Percentiles rank a stretch among this genome's conserved stretches.
Conservation (phyloP, 257 asterid genomes). For the Rauvolfia tetraphylla region DNA sequence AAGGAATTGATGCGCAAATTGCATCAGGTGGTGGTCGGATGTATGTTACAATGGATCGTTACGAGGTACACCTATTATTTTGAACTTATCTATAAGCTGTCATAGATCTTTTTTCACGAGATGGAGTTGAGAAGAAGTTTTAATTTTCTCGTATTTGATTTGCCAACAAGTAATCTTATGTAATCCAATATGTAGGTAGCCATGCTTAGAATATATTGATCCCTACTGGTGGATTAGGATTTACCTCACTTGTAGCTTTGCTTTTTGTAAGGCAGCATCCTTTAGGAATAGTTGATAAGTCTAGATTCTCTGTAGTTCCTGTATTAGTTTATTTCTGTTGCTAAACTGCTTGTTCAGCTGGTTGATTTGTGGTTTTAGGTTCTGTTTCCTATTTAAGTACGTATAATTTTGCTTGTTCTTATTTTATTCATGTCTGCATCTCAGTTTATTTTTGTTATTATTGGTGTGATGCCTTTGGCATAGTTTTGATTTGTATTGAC, state of each 20-base stretch:
- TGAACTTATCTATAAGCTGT: not conserved
- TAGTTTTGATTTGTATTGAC: not conserved
- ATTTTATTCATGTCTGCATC: not conserved
- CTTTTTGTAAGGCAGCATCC: not conserved
- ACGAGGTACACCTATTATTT: conserved; percentile 50
- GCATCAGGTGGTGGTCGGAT: conserved; percentile 99
- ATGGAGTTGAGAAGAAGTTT: not conserved
- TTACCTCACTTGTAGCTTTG: not conserved
- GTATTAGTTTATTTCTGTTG: not conserved
- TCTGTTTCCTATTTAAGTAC: not conserved
- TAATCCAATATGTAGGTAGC: not conserved
- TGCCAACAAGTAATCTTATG: not conserved
- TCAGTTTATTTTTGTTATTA: not conserved
- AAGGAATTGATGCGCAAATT: conserved; percentile 80
- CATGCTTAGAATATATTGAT: not conserved
- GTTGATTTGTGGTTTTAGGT: not conserved
- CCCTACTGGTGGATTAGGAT: not conserved
- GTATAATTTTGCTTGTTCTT: not conserved
- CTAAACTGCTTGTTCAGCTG: not conserved
- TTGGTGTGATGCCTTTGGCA: not conserved
- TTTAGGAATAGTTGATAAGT: not conserved
- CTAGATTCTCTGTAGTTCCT: not conserved
- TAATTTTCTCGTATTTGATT: not conserved
- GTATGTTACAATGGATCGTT: conserved; percentile 97
- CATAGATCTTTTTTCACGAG: not conserved